phyloP scores from a whole-genome alignment of 768 basidiomycete genomes.

The Pisolithus marmoratus region DNA sequence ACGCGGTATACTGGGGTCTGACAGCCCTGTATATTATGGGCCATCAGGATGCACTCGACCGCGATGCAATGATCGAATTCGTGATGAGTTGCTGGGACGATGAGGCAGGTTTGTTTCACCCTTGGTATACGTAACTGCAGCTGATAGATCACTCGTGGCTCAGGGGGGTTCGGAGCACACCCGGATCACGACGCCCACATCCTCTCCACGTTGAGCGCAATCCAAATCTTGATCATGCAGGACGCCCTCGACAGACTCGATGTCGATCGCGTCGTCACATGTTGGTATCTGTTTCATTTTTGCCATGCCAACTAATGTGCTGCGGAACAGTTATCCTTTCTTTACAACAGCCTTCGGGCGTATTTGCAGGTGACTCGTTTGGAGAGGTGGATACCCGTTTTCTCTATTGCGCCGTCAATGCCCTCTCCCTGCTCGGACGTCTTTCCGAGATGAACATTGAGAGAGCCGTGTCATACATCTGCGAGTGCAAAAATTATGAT shows the following conservation, averaged over 20 bases:
- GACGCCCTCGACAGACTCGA: constrained; percentile 73
- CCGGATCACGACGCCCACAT: constrained; percentile 92
- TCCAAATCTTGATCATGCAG: constrained; percentile 87
- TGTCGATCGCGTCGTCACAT: constrained; percentile 62
- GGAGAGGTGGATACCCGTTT: constrained; percentile 96
- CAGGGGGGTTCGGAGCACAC: constrained; percentile 90
- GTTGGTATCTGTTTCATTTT: constrained; percentile 37
- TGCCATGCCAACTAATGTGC: neutral
- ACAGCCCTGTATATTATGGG: constrained; percentile 83
- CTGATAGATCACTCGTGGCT: constrained; percentile 2
- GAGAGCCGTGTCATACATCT: constrained; percentile 66
- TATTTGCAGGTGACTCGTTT: constrained; percentile 85
- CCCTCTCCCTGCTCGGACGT: constrained; percentile 74
- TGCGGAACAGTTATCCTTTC: constrained; percentile 66
- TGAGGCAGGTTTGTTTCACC: constrained; percentile 54
- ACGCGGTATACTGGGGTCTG: constrained; percentile 95
- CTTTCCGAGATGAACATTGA: constrained; percentile 65
- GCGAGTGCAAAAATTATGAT: constrained; percentile 85
- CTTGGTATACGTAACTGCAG: neutral
- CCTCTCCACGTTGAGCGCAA: constrained; percentile 79
- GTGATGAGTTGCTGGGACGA: constrained; percentile 97
- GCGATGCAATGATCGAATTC: constrained; percentile 81
- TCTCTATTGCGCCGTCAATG: constrained; percentile 78
- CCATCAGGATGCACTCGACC: constrained; percentile 68
- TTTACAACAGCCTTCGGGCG: constrained; percentile 79